Evolutionary conservation across 352 stramenopile genomes (phyloP).

Genomic region (Pythium rhizo-oryzae): DNA sequence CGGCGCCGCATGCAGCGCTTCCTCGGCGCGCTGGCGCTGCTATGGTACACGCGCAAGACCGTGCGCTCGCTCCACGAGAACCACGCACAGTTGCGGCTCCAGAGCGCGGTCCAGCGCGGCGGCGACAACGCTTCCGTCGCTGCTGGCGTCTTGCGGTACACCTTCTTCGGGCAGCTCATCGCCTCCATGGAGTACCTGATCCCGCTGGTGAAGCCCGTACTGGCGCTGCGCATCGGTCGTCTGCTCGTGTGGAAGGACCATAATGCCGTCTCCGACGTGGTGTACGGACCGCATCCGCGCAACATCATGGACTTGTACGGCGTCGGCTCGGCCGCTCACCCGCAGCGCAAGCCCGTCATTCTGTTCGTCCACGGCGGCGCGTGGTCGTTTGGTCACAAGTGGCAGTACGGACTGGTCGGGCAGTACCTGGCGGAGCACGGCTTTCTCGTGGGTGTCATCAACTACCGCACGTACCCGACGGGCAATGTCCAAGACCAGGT

Average conservation of each 20-base stretch:
- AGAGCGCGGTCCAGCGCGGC: constrained; percentile 16
- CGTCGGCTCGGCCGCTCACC: constrained; percentile 17
- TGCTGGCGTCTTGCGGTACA: constrained; percentile 43
- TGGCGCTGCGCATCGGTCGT: constrained; percentile 46
- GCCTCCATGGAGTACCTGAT: constrained; percentile 58
- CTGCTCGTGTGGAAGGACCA: constrained; percentile 44
- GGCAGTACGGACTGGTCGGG: constrained; percentile 74
- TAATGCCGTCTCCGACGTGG: constrained; percentile 33
- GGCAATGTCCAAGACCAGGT: constrained; percentile 88
- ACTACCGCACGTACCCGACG: constrained; percentile 91
- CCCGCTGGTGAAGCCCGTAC: constrained; percentile 50
- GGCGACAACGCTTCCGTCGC: constrained; percentile 1
- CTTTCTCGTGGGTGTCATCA: constrained; percentile 85
- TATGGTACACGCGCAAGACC: constrained; percentile 37
- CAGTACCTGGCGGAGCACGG: constrained; percentile 53
- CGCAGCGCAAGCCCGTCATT: constrained; percentile 61
- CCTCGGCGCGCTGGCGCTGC: constrained; percentile 9
- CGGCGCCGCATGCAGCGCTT: constrained; percentile 28
- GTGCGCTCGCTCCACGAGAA: constrained; percentile 28
- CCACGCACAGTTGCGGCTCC: constrained; percentile 28
- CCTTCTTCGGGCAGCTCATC: constrained; percentile 50
- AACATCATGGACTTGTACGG: constrained; percentile 70
- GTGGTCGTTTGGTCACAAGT: constrained; percentile 84
- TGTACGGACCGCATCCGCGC: constrained; percentile 55
- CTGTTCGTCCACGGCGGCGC: constrained; percentile 92